Evolutionary conservation across 1,139 yeast species (phyloP).

Genomic region (Candida sp.): DNA sequence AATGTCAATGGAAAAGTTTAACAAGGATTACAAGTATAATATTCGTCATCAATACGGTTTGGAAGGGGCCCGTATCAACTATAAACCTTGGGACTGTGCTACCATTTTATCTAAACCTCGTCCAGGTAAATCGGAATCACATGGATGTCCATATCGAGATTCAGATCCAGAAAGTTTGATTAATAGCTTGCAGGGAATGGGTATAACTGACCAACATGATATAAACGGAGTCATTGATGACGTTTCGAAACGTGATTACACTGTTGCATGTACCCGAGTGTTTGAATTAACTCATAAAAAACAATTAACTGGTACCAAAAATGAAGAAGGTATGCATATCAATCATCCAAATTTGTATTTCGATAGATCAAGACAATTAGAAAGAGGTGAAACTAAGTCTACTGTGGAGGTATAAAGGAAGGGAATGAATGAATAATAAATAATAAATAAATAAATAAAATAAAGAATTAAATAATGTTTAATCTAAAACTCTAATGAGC

Average conservation of each 20-base stretch:
- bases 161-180: constrained; percentile 60
- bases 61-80: constrained; percentile 86
- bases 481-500: constrained; percentile 26
- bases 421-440: neutral
- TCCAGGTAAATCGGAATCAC: constrained; percentile 70
- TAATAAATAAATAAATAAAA: neutral
- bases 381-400: constrained; percentile 6
- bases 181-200: constrained; percentile 58
- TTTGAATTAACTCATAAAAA: constrained; percentile 73
- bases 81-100: constrained; percentile 83
- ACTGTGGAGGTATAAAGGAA: neutral
- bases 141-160: constrained; percentile 94
- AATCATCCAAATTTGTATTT: constrained; percentile 88
- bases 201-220: constrained; percentile 62
- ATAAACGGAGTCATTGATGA: constrained; percentile 63
- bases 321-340: constrained; percentile 51
- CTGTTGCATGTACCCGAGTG: constrained; percentile 86
- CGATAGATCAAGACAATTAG: constrained; percentile 60
- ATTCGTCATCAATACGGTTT: constrained; percentile 87
- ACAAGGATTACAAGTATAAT: constrained; percentile 85
- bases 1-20: constrained; percentile 69
- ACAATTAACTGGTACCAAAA: constrained; percentile 36
- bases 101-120: constrained; percentile 70
- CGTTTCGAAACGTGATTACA: constrained; percentile 64
- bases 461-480: no score